Conservation (phyloP, 2,329 filamentous ascomycete species). For the Colletotrichum trifolii region DNA sequence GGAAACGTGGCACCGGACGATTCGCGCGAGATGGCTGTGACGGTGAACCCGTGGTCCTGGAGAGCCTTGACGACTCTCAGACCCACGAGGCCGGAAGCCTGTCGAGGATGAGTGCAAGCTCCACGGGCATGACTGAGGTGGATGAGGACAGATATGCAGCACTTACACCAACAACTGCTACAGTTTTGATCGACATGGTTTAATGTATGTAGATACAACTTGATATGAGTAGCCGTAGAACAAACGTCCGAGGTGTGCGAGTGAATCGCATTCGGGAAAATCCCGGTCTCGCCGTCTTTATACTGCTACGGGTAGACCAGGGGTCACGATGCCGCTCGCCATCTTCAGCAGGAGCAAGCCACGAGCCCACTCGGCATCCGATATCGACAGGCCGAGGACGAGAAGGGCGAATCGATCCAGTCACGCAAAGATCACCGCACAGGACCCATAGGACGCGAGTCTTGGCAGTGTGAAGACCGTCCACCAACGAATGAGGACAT, state of each 20-base stretch:
- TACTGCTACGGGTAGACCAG: too few species aligned
- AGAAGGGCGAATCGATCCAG: too few species aligned
- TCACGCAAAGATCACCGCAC: too few species aligned
- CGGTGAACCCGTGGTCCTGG: conserved; percentile 13
- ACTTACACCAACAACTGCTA: conserved; percentile 30
- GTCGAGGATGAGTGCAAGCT: not conserved
- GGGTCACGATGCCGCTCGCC: too few species aligned
- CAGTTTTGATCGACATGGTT: conserved; percentile 26
- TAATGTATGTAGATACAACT: not conserved
- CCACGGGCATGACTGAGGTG: too few species aligned
- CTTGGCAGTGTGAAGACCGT: too few species aligned
- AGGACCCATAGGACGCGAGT: too few species aligned
- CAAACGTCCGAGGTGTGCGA: not conserved
- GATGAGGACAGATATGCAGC: fast-evolving
- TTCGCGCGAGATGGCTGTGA: conserved; percentile 26
- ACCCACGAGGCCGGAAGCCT: conserved; percentile 32
- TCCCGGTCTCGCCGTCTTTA: too few species aligned
- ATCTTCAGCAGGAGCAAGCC: too few species aligned
- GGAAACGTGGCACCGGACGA: conserved; percentile 27
- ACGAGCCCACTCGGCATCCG: too few species aligned
- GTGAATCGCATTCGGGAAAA: not conserved
- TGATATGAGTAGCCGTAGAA: not conserved
- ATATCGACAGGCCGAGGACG: too few species aligned
- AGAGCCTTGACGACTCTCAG: conserved; percentile 22
- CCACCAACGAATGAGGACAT: too few species aligned